Base-by-base conservation (phyloP, 306 rosid genomes). In the Glycine latifolia region DNA sequence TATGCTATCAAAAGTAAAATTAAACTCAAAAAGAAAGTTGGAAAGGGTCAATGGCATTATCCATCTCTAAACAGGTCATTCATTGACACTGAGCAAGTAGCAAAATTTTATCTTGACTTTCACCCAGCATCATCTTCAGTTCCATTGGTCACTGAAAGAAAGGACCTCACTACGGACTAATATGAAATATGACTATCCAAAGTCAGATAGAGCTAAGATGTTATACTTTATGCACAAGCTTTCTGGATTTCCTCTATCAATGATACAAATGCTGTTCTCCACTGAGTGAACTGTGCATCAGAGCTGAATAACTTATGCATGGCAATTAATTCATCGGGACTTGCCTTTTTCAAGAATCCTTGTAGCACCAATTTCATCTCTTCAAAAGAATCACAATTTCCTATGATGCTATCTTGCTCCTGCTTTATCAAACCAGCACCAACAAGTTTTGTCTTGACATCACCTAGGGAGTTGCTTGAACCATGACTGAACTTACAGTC, bases 311-410 rank as follows among this genome's bases (percentile, higher is more conserved):
- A 69, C 71, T 77, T 80, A 16, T 26, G 88, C 88, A 89, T 75
- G 82, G 89, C 81, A 53, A 79, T 77, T 5, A 92, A 84, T 87
- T 94, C 98, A 43, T 84, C 84, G 0, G 90, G 81, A 73, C 83
- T 89, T 4, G 89, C 92, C 86, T 89, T 92, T 61, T 86, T 85
- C 13, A 94, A 63, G 13, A 92, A 87, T 79, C 91, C 87, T 67
- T 79, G 68, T 47, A 90, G 71, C 2, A 82, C 80, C 44, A 67
- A 39, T 60, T 74, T 85, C 77, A 46, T 79, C 62, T 85, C 94
- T 67, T 90, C 87, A 6, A 73, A 79, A 4, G 84, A 81, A 62
- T 67, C 76, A 50, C 41, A 37, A 9, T 81, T 82, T 73, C 76
- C 81, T 58, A 79, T 83, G 58, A 2, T 74, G 49, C 77, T 75